Base-by-base conservation (phyloP, 768 basidiomycete genomes). In the Daedaleopsis sinensis region DNA sequence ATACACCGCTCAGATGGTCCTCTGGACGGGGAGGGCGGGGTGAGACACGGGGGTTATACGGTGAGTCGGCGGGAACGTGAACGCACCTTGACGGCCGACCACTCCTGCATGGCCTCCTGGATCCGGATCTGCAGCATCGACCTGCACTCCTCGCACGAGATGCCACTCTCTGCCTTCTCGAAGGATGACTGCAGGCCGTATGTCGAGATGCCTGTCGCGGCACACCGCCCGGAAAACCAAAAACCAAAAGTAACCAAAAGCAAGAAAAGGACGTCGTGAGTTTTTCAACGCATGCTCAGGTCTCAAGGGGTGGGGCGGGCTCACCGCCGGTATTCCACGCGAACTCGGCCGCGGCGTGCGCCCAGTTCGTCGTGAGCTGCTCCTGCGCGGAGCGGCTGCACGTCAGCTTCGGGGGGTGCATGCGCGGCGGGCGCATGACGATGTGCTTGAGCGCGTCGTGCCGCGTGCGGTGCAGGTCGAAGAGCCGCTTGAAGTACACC, bases 401-500 rank as follows among this genome's bases (percentile, higher is more conserved):
- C 39, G 39, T 18, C 11, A 42, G 39, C 13, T 42, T 42, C 13
- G 39, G 39, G 3, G 13, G 39, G 18, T 42, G 39, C 39, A 18
- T 18, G 11, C 18, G 13, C 39, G 39, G 39, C 39, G 39, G 39
- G 13, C 39, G 11, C 39, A 42, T 42, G 39, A 42, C 18, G 39
- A 42, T 42, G 18, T 10, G 48, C 52, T 68, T 77, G 48, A 81
- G 72, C n/a, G 74, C 72, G 5, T 71, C 69, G 42, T 70, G 70
- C 23, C 81, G 72, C 27, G 67, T 68, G 16, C 71, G 56, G 32
- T 79, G 77, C 9, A 82, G 72, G 38, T 72, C 67, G 59, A 77
- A 65, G 15, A 82, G 70, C 37, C 78, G 71, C 24, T 72, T 75
- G 54, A 80, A 68, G 64, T 81, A 81, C 3, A 74, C 39, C 12